Evolutionary conservation across 2,329 filamentous ascomycete genomes (phyloP).

Genomic region (Fragosphaeria purpurea): DNA sequence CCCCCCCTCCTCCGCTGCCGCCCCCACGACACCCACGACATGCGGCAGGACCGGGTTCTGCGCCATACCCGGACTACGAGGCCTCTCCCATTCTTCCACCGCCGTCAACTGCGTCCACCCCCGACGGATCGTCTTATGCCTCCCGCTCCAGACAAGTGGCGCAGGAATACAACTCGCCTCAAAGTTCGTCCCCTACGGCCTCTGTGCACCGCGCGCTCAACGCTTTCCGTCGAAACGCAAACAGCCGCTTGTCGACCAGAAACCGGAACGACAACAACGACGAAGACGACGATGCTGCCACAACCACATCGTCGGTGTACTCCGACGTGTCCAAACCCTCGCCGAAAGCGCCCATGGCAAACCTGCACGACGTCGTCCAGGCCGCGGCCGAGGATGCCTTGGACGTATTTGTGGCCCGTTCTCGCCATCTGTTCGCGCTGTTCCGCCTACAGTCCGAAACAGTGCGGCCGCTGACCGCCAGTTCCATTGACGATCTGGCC

Average conservation of each 20-base stretch:
- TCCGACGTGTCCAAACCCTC: constrained; percentile 7
- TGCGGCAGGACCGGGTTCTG: neutral
- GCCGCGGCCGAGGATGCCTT: constrained; percentile 56
- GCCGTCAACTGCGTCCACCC: constrained; percentile 2
- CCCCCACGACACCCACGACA: constrained; percentile 8
- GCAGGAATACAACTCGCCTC: constrained; percentile 31
- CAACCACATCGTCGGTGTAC: neutral
- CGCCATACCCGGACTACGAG: constrained; percentile 1
- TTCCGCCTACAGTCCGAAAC: constrained; percentile 72
- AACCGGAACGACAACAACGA: constrained; percentile 1
- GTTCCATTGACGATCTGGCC: constrained; percentile 56
- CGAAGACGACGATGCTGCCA: constrained; percentile 4
- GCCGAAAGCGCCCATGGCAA: constrained; percentile 22
- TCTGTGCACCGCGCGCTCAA: constrained; percentile 18
- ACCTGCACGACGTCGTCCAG: constrained; percentile 30
- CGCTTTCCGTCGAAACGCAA: constrained; percentile 16
- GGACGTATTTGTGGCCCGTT: constrained; percentile 58
- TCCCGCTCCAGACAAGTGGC: constrained; percentile 5
- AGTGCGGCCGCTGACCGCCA: constrained; percentile 53
- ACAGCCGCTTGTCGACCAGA: constrained; percentile 16
- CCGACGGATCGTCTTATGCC: constrained; percentile 10
- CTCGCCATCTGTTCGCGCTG: constrained; percentile 62
- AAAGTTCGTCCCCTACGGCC: constrained; percentile 17
- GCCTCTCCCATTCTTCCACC: constrained; percentile 5
- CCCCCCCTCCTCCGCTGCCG: constrained; percentile 3